A percentile compares a stretch with the other conserved stretches of the same genome.
Conservation (phyloP, 768 basidiomycete species). For the Phylloporus sp. region DNA sequence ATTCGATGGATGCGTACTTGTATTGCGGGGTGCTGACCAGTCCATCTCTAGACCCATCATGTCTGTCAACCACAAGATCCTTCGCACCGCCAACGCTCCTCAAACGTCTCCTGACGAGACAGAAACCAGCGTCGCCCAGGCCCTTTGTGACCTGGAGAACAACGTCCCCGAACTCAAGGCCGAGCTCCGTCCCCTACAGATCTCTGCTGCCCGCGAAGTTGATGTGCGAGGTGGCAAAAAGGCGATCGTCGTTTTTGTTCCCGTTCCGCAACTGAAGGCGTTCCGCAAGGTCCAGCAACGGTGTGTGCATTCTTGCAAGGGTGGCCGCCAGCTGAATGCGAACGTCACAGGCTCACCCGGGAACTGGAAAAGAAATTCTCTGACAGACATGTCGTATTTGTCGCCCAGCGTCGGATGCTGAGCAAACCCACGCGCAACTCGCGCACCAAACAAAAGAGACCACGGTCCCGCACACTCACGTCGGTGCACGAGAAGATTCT, state of each 20-base stretch:
- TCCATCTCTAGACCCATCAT: slow-evolving; percentile 37
- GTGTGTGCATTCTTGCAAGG: slow-evolving; percentile 35
- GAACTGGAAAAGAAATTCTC: slow-evolving; percentile 99
- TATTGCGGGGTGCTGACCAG: slow-evolving; percentile 41
- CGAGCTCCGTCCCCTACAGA: slow-evolving; percentile 93
- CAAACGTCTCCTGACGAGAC: slow-evolving; percentile 84
- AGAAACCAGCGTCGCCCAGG: slow-evolving; percentile 89
- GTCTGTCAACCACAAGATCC: slow-evolving; percentile 84
- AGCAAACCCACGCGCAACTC: slow-evolving; percentile 94
- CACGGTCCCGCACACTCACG: slow-evolving; percentile 94
- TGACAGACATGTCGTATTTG: slow-evolving; percentile 97
- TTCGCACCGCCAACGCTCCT: slow-evolving; percentile 95
- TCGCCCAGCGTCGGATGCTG: slow-evolving; percentile 97
- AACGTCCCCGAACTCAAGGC: slow-evolving; percentile 97
- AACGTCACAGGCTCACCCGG: slow-evolving; percentile 73
- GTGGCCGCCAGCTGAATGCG: slow-evolving; percentile 6
- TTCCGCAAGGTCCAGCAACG: slow-evolving; percentile 98
- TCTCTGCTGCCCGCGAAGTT: slow-evolving; percentile 97
- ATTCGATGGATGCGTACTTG: slow-evolving; percentile 53
- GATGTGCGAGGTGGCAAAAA: slow-evolving; percentile 99
- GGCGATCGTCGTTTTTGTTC: slow-evolving; percentile 98
- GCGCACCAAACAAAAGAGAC: slow-evolving; percentile 92
- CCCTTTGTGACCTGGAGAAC: slow-evolving; percentile 95
- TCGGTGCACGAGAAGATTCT: slow-evolving; percentile 97
- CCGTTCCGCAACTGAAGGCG: slow-evolving; percentile 94